Conservation (phyloP, 2,329 filamentous ascomycete species). For the Gnomoniopsis smithogilvyi region DNA sequence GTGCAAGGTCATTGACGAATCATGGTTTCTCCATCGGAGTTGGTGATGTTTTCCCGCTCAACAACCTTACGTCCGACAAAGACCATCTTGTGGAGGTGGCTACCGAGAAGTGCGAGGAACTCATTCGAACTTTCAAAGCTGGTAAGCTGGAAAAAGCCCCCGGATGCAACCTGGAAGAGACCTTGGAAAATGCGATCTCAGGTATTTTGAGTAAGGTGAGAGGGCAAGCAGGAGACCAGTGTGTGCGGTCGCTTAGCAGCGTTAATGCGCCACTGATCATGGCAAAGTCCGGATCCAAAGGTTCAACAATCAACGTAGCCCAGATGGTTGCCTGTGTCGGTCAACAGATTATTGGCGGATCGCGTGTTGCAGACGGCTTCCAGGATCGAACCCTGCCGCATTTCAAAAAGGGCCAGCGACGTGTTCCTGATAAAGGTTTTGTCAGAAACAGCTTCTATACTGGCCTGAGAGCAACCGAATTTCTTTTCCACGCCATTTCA, state of each 20-base stretch:
- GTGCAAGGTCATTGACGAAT: constrained; percentile 82
- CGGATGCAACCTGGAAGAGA: constrained; percentile 88
- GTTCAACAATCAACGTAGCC: constrained; percentile 95
- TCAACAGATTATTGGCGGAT: constrained; percentile 93
- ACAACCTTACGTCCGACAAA: constrained; percentile 68
- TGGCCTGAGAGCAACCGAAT: constrained; percentile 84
- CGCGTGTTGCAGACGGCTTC: constrained; percentile 92
- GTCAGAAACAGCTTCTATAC: constrained; percentile 97
- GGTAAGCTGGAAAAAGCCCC: constrained; percentile 82
- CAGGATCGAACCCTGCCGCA: constrained; percentile 93
- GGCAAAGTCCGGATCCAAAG: constrained; percentile 96
- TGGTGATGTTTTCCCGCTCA: constrained; percentile 85
- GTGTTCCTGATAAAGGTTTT: constrained; percentile 95
- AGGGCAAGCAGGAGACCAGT: constrained; percentile 85
- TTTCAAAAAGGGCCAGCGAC: constrained; percentile 87
- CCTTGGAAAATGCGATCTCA: constrained; percentile 85
- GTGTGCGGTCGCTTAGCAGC: constrained; percentile 83
- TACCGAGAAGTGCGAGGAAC: constrained; percentile 76
- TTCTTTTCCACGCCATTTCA: constrained; percentile 97
- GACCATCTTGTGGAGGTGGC: constrained; percentile 72
- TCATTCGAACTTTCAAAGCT: constrained; percentile 76
- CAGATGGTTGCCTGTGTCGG: constrained; percentile 98
- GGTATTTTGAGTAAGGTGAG: constrained; percentile 90
- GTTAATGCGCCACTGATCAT: constrained; percentile 94
- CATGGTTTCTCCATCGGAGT: constrained; percentile 96